These are phyloP conservation scores for Penicillium sp. DNA, from an alignment of 2,329 filamentous ascomycete species.

Conservation along the genomic window DNA sequence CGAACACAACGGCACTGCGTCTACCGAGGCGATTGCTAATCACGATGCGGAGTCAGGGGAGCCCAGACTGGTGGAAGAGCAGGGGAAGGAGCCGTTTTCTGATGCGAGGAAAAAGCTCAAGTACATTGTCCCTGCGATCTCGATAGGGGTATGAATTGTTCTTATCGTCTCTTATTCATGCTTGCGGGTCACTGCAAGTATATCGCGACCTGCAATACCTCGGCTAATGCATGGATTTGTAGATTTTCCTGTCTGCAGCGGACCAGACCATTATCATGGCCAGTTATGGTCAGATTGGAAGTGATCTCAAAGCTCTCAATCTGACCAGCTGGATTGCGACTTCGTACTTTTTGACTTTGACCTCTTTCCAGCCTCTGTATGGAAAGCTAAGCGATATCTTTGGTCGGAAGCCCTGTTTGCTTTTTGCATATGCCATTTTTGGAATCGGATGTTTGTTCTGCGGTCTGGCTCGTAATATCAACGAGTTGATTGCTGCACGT, in stretches of 20 bases:
- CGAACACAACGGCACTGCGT: conserved; percentile 29
- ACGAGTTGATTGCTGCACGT: conserved; percentile 66
- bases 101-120: conserved; percentile 55
- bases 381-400: conserved; percentile 62
- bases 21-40: conserved; percentile 28
- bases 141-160: conserved; percentile 58
- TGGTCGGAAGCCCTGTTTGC: conserved; percentile 55
- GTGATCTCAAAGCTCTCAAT: conserved; percentile 72
- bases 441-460: conserved; percentile 51
- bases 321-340: conserved; percentile 75
- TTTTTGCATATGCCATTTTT: conserved; percentile 56
- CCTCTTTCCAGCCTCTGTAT: conserved; percentile 70
- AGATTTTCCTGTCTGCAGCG: conserved; percentile 72
- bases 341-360: conserved; percentile 70
- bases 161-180: conserved; percentile 1
- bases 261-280: conserved; percentile 78
- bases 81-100: conserved; percentile 38
- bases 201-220: background rate
- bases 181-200: background rate
- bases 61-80: conserved; percentile 14
- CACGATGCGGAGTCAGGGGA: conserved; percentile 27
- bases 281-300: conserved; percentile 78
- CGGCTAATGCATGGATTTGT: conserved; percentile 18
- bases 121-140: conserved; percentile 63
- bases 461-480: conserved; percentile 64